Conservation (phyloP, 768 basidiomycete genomes). For the Piloderma croceum region DNA sequence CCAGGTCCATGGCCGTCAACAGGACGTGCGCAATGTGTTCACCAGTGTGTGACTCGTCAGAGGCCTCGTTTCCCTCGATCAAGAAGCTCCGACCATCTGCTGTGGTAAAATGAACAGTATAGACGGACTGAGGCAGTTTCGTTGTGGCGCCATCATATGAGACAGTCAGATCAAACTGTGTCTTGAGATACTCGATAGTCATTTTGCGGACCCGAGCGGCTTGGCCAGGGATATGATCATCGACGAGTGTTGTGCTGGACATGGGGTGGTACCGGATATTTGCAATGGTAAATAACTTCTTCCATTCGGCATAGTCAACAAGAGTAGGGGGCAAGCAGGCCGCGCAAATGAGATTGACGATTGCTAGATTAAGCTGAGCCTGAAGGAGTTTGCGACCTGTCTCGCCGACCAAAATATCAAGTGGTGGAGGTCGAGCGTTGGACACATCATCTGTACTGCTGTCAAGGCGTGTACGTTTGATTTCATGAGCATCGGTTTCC, state of each 20-base stretch:
- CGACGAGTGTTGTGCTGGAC: slow-evolving; percentile 7
- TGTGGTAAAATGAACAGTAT: slow-evolving; percentile 28
- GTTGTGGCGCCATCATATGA: slow-evolving; percentile 27
- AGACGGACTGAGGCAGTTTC: slow-evolving; percentile 20
- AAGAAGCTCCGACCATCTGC: slow-evolving; percentile 22
- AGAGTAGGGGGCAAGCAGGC: slow-evolving; percentile 5
- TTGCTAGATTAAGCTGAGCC: slow-evolving; percentile 2
- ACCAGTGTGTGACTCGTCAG: slow-evolving; percentile 22
- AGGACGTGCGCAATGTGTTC: slow-evolving; percentile 19
- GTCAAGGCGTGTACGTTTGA: too few species aligned
- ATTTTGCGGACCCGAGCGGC: slow-evolving; percentile 4
- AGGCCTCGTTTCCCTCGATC: slow-evolving; percentile 21
- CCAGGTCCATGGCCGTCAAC: slow-evolving; percentile 9
- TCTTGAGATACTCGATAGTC: slow-evolving; percentile 3
- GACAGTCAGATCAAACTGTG: slow-evolving; percentile 13
- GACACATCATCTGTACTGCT: too few species aligned
- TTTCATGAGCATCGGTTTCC: neutral
- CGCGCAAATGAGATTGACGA: slow-evolving; percentile 9
- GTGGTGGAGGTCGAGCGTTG: neutral
- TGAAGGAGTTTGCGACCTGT: neutral
- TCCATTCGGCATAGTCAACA: slow-evolving; percentile 11
- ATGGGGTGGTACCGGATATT: slow-evolving; percentile 4
- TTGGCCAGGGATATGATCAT: slow-evolving; percentile 12
- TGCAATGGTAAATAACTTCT: slow-evolving; percentile 1
- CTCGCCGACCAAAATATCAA: neutral